phyloP scores from a whole-genome alignment of 148 eudicot genomes.

The Cornus kousa region DNA sequence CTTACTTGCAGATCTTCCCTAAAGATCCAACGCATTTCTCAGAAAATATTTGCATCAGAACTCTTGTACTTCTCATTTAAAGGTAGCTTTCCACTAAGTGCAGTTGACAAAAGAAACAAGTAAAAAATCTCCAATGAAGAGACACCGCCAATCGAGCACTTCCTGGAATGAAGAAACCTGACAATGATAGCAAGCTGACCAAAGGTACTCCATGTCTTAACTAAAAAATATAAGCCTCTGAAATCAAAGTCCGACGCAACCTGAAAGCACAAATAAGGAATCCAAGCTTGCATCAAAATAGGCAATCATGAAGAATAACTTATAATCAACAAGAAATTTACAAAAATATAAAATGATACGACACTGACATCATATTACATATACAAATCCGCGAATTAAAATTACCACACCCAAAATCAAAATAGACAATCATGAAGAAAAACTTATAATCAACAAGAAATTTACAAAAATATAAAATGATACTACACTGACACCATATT shows the following conservation, averaged over 20 bases:
- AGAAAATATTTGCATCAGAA: constrained; percentile 57
- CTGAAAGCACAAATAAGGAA: constrained; percentile 35
- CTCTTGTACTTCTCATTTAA: constrained; percentile 53
- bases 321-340: neutral
- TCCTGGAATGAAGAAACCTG: constrained; percentile 47
- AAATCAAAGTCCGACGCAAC: constrained; percentile 22
- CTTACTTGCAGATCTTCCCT: constrained; percentile 68
- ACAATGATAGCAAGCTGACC: constrained; percentile 58
- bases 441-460: neutral
- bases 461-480: neutral
- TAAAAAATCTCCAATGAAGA: constrained; percentile 56
- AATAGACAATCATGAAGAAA: neutral
- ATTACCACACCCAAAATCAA: neutral
- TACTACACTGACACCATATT: neutral
- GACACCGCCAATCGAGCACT: constrained; percentile 76
- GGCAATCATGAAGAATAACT: neutral
- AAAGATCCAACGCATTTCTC: constrained; percentile 56
- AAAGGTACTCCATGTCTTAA: constrained; percentile 75
- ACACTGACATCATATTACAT: neutral
- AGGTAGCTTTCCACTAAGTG: constrained; percentile 62
- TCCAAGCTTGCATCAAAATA: neutral
- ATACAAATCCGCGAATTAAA: no score
- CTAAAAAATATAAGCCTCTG: constrained; percentile 4
- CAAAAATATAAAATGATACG: neutral
- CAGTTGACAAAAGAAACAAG: constrained; percentile 83